A percentile compares a stretch with the other conserved stretches of the same genome.
phyloP scores from a whole-genome alignment of 1,139 yeast genomes.

The Kodamaea alishanica region DNA sequence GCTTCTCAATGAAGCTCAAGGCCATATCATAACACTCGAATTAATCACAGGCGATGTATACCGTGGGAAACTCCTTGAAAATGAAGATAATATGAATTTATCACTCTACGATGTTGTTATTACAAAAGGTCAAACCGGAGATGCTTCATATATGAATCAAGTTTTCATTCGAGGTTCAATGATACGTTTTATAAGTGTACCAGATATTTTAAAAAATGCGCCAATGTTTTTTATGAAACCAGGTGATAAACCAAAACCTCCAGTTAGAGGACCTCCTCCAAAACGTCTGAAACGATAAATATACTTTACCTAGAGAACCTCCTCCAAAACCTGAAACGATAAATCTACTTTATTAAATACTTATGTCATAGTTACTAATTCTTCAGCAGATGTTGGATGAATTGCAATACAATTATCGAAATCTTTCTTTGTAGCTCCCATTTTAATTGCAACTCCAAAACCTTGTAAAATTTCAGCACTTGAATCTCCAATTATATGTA shows the following conservation, averaged over 20 bases:
- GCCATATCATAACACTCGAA: conserved; percentile 82
- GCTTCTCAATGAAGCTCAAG: conserved; percentile 83
- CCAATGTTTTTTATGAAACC: conserved; percentile 72
- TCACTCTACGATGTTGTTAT: conserved; percentile 80
- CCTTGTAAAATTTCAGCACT: conserved; percentile 95
- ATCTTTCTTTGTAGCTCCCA: conserved; percentile 97
- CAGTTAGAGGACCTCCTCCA: conserved; percentile 57
- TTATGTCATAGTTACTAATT: conserved; percentile 80
- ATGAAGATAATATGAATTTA: conserved; percentile 92
- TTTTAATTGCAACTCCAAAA: conserved; percentile 93
- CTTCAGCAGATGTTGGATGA: conserved; percentile 98
- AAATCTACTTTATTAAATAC: not conserved
- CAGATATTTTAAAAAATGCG: conserved; percentile 83
- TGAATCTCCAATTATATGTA: conserved; percentile 87
- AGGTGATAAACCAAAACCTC: conserved; percentile 66
- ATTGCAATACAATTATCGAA: conserved; percentile 95
- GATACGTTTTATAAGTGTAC: conserved; percentile 78
- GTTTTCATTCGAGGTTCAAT: conserved; percentile 92
- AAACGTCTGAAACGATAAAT: conserved; percentile 13
- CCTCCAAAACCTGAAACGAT: conserved; percentile 14
- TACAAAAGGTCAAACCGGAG: conserved; percentile 65
- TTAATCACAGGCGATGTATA: conserved; percentile 82
- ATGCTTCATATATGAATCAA: conserved; percentile 72
- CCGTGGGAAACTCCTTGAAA: conserved; percentile 79
- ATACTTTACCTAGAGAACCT: conserved; percentile 55